Percentiles rank a stretch among this genome's conserved stretches.
Evolutionary conservation across 2,329 filamentous ascomycete species (phyloP).

Genomic region (Paramyrothecium sp.): DNA sequence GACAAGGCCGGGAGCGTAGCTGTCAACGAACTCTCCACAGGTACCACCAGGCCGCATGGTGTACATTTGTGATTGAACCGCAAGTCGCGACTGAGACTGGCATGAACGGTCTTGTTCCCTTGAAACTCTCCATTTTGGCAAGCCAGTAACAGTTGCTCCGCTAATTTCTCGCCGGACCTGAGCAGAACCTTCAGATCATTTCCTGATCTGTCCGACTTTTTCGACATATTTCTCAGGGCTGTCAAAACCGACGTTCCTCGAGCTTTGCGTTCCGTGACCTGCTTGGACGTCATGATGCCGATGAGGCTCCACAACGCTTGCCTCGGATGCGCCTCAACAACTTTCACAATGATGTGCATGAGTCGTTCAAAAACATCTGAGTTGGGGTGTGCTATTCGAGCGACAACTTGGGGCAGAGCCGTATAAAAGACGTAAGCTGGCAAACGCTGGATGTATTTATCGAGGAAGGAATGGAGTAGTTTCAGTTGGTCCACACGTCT

Average conservation of each 20-base stretch:
- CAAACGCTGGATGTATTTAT: slow-evolving; percentile 72
- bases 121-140: slow-evolving; percentile 76
- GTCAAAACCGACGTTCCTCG: slow-evolving; percentile 53
- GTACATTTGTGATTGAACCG: slow-evolving; percentile 82
- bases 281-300: slow-evolving; percentile 79
- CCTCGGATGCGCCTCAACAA: slow-evolving; percentile 83
- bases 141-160: slow-evolving; percentile 75
- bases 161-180: slow-evolving; percentile 76
- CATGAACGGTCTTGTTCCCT: slow-evolving; percentile 62
- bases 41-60: slow-evolving; percentile 83
- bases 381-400: slow-evolving; percentile 90
- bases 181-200: slow-evolving; percentile 71
- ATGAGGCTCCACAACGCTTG: slow-evolving; percentile 91
- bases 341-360: slow-evolving; percentile 77
- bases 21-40: slow-evolving; percentile 80
- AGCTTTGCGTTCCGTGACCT: slow-evolving; percentile 61
- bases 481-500: slow-evolving; percentile 65
- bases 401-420: slow-evolving; percentile 86
- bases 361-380: slow-evolving; percentile 73
- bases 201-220: slow-evolving; percentile 49
- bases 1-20: slow-evolving; percentile 75
- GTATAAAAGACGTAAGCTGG: slow-evolving; percentile 80
- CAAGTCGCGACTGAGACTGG: slow-evolving; percentile 76
- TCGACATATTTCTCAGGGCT: slow-evolving; percentile 43
- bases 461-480: slow-evolving; percentile 70